Conservation (phyloP, 495 filamentous ascomycete species). For the Aspergillus bridgeri region DNA sequence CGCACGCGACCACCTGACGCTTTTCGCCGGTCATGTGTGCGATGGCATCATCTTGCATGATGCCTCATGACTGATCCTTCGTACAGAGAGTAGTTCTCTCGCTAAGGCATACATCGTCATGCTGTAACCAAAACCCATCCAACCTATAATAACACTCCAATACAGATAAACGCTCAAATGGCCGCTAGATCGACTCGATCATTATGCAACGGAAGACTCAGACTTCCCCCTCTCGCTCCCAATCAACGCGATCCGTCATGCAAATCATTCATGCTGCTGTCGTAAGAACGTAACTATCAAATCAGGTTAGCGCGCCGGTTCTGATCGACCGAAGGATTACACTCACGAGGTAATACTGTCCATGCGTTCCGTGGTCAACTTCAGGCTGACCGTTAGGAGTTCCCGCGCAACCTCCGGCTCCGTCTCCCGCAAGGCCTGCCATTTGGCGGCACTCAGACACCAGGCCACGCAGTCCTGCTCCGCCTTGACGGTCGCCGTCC, state of each 20-base stretch:
- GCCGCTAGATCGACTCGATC: not conserved
- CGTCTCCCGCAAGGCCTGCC: constrained; percentile 64
- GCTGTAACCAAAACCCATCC: not conserved
- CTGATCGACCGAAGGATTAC: not conserved
- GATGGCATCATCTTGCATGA: not conserved
- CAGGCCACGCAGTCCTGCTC: constrained; percentile 81
- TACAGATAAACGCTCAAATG: not conserved
- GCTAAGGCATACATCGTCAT: too few species aligned
- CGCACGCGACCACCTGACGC: not conserved
- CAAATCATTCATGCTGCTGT: constrained; percentile 30
- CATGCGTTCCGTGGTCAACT: constrained; percentile 87
- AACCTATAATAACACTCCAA: not conserved
- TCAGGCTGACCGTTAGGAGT: constrained; percentile 76
- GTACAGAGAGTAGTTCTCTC: too few species aligned
- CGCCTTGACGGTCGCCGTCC: constrained; percentile 80
- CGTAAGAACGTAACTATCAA: constrained; percentile 32
- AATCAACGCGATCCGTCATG: not conserved
- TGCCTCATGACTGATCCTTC: not conserved
- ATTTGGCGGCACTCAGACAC: constrained; percentile 66
- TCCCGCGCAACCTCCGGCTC: constrained; percentile 78
- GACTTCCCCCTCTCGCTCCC: not conserved
- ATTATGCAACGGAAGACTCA: not conserved
- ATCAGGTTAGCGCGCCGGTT: not conserved
- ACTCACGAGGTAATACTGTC: constrained; percentile 77
- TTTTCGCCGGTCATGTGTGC: not conserved